These are phyloP conservation scores for Leptomonas seymouri DNA, from an alignment of 208 protist species.

Conservation along the genomic window DNA sequence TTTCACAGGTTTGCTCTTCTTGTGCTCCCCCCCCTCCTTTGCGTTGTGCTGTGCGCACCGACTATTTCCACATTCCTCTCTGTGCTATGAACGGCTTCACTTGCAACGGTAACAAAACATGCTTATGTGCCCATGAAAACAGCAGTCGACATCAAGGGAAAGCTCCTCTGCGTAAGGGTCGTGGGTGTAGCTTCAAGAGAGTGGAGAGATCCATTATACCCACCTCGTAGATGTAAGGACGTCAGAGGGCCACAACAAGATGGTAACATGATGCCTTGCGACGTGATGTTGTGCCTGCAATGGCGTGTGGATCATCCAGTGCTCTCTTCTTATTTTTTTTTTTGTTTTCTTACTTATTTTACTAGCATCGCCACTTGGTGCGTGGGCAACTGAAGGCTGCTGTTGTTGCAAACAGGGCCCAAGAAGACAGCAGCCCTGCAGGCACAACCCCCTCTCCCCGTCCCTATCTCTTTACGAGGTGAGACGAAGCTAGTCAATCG, in stretches of 20 bases:
- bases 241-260: too few relatives aligned
- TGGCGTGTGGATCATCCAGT: background rate
- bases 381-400: too few relatives aligned
- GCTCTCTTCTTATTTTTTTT: background rate
- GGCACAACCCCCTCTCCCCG: background rate
- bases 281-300: background rate
- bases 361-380: too few relatives aligned
- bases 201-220: too few relatives aligned
- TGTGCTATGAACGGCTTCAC: background rate
- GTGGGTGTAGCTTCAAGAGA: too few relatives aligned
- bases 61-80: conserved; percentile 17
- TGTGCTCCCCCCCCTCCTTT: conserved; percentile 20
- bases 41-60: background rate
- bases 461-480: background rate
- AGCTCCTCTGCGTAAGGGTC: too few relatives aligned
- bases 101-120: background rate
- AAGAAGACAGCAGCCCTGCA: too few relatives aligned
- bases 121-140: background rate
- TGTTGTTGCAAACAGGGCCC: background rate
- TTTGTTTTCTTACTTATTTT: too few relatives aligned
- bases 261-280: too few relatives aligned
- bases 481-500: too few relatives aligned
- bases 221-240: too few relatives aligned
- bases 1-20: background rate
- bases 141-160: too few relatives aligned